Conservation (phyloP, 768 basidiomycete species). For the Collybia nuda region DNA sequence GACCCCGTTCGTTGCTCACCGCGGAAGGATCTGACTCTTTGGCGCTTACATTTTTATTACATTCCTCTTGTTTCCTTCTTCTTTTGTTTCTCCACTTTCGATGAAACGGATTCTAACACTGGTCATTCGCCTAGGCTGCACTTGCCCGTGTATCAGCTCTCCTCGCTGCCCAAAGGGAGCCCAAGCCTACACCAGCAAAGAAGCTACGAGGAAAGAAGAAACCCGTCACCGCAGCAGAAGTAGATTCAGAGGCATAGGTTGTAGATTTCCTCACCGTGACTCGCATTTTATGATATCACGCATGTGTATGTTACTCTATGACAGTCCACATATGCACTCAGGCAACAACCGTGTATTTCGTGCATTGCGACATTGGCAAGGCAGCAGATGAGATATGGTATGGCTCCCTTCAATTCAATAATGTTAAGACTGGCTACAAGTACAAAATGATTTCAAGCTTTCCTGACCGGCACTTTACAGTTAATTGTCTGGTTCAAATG, state of each 20-base stretch:
- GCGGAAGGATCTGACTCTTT: constrained; percentile 70
- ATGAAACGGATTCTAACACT: constrained; percentile 27
- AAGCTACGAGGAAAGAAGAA: constrained; percentile 76
- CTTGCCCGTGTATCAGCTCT: constrained; percentile 79
- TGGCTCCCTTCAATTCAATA: neutral
- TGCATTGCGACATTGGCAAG: constrained; percentile 17
- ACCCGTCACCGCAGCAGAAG: constrained; percentile 21
- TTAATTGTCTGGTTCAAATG: constrained; percentile 19
- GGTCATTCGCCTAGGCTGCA: constrained; percentile 48
- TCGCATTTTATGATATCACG: constrained; percentile 9
- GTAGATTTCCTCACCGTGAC: neutral
- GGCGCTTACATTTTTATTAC: constrained; percentile 53
- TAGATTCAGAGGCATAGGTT: constrained; percentile 14
- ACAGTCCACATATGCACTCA: constrained; percentile 21
- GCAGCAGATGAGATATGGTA: neutral
- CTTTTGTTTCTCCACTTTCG: constrained; percentile 13
- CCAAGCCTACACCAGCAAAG: constrained; percentile 64
- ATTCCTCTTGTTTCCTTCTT: constrained; percentile 10
- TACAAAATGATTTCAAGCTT: neutral
- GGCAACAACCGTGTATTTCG: constrained; percentile 18
- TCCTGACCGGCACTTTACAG: no score
- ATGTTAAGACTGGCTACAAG: neutral
- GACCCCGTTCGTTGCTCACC: constrained; percentile 58
- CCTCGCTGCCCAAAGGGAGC: constrained; percentile 66
- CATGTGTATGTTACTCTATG: constrained; percentile 19